Evolutionary conservation across 805 yeast species (phyloP), one percentile per base, ranked within the genome.

Genomic region (Kazachstania martiniae): DNA sequence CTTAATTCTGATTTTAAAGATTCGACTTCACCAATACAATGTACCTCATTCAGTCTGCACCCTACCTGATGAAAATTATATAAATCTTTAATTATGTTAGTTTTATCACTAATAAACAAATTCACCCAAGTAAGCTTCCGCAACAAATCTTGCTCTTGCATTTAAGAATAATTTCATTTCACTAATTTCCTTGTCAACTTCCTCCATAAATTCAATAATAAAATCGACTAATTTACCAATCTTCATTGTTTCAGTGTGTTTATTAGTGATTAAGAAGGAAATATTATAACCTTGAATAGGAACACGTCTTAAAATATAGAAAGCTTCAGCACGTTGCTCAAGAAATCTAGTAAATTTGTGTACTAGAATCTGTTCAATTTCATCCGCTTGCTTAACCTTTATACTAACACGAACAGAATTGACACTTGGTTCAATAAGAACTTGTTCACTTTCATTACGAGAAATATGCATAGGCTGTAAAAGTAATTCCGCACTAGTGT

Each of bases 161-260:
- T 91, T 91, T 56, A 91, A 72, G 58, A 89, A 91, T 58, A 91
- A 70, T 62, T 91, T 91, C 94, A 91, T 91, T 58, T 91, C 98
- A 59, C 95, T 84, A 52, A 91, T 91, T 60, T 91, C 98, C 64
- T 86, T 89, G 59, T 91, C 98, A 13, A 91, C 98, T 52, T 87
- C 98, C 59, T 91, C 97, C 97, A 91, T 87, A 58, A 91, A 91
- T 63, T 91, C 97, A 46, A 91, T 85, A 46, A 91, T 87, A 58
- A 91, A 91, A 59, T 91, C 98, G 27, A 91, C 94, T 47, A 91
- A 70, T 61, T 91, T 91, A 49, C 80, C 87, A 63, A 91, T 89
- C 62, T 87, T 72, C 95, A 91, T 85, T 43, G 80, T 79, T 58
- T 89, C 95, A 8, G 95, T 86, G 60, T 91, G 98, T 61, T 77